Conservation (phyloP, 352 stramenopile species). For the Phytopythium sindhum region DNA sequence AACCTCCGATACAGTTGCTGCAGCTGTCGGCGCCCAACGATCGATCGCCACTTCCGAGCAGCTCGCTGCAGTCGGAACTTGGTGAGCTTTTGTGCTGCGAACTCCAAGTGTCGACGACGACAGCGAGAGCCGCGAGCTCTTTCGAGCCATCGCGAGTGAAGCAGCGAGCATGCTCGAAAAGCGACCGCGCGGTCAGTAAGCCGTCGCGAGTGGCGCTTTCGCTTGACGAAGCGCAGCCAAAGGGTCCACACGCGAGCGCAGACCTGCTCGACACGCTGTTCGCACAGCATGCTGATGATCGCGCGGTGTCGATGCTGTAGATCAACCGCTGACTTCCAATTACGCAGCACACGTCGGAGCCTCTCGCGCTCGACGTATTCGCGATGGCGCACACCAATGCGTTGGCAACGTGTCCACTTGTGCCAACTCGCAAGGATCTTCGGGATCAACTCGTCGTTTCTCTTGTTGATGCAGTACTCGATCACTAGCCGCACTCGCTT, state of each 20-base stretch:
- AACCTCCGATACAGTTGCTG: slow-evolving; percentile 22
- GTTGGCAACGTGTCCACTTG: slow-evolving; percentile 11
- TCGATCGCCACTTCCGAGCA: slow-evolving; percentile 22
- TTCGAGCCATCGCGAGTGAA: neutral
- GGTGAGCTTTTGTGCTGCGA: slow-evolving; percentile 10
- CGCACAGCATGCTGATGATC: slow-evolving; percentile 12
- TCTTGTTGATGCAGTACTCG: slow-evolving; percentile 34
- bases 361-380: slow-evolving; percentile 7
- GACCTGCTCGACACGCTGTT: slow-evolving; percentile 3
- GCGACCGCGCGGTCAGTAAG: neutral
- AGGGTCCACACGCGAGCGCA: slow-evolving; percentile 6
- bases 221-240: slow-evolving; percentile 9
- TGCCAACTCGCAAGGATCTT: slow-evolving; percentile 19
- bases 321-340: slow-evolving; percentile 14
- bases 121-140: neutral
- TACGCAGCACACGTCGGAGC: slow-evolving; percentile 5
- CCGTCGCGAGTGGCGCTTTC: neutral
- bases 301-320: slow-evolving; percentile 14
- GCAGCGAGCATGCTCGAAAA: neutral
- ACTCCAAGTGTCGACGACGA: slow-evolving; percentile 3
- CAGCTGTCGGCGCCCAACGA: slow-evolving; percentile 7
- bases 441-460: slow-evolving; percentile 21
- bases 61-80: slow-evolving; percentile 10
- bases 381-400: slow-evolving; percentile 3
- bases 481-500: slow-evolving; percentile 35